phyloP scores from a whole-genome alignment of 768 basidiomycete genomes.

The Dioszegia aurantiaca region DNA sequence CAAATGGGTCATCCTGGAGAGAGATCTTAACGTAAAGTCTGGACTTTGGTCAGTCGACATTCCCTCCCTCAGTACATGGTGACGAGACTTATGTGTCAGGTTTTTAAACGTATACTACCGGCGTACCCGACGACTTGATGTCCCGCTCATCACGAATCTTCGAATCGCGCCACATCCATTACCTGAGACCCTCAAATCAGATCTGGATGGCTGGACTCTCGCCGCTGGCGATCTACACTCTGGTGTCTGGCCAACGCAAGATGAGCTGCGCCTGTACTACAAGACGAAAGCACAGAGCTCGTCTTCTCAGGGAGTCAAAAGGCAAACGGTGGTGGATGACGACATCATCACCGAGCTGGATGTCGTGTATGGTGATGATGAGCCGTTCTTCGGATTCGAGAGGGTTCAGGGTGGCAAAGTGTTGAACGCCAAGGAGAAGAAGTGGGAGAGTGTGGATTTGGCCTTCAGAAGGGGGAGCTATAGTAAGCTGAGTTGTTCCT shows the following conservation, averaged over 20 bases:
- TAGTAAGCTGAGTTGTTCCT: constrained; percentile 28
- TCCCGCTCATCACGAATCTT: constrained; percentile 73
- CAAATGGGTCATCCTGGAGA: constrained; percentile 84
- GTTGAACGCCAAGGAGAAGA: constrained; percentile 29
- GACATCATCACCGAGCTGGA: constrained; percentile 84
- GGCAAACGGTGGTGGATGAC: constrained; percentile 23
- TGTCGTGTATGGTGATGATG: constrained; percentile 77
- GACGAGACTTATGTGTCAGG: constrained; percentile 1
- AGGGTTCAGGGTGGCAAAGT: constrained; percentile 57
- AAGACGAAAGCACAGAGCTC: constrained; percentile 57
- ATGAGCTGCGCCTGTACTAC: constrained; percentile 76
- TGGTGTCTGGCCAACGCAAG: constrained; percentile 59
- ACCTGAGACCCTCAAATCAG: constrained; percentile 54
- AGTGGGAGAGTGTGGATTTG: constrained; percentile 47
- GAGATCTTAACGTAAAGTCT: constrained; percentile 68
- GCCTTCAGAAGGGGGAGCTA: constrained; percentile 40
- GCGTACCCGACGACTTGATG: constrained; percentile 75
- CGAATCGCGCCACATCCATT: constrained; percentile 63
- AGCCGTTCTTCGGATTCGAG: constrained; percentile 83
- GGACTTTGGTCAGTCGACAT: constrained; percentile 58
- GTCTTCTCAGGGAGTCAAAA: constrained; percentile 17
- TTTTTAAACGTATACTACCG: constrained; percentile 75
- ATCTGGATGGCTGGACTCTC: constrained; percentile 63
- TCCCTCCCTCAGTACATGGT: neutral
- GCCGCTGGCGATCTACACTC: constrained; percentile 63